Evolutionary conservation across 2,329 filamentous ascomycete genomes (phyloP).

Genomic region (Trichoderma sp.): DNA sequence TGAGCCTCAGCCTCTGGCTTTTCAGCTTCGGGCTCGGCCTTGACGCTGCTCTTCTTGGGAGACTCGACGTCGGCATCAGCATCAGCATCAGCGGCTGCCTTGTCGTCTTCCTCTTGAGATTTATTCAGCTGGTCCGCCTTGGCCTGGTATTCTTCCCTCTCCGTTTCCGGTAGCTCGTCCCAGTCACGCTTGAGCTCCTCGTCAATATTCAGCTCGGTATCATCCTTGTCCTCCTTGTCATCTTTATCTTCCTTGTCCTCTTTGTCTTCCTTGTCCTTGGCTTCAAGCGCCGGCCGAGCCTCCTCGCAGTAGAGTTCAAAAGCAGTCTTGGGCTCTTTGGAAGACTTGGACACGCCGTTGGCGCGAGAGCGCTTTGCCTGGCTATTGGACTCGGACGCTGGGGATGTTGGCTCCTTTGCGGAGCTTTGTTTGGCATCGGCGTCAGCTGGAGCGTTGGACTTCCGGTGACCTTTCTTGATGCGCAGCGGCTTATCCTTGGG

Average conservation of each 20-base stretch:
- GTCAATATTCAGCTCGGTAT: conserved; percentile 42
- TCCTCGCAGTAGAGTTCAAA: conserved; percentile 58
- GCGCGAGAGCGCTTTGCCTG: conserved; percentile 33
- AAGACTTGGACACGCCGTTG: conserved; percentile 45
- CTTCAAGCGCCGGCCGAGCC: conserved; percentile 43
- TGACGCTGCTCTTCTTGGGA: conserved; percentile 23
- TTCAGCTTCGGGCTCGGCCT: conserved; percentile 27
- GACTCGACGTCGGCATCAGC: background rate
- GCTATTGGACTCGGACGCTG: conserved; percentile 50
- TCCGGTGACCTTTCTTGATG: conserved; percentile 69
- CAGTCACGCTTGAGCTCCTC: conserved; percentile 55
- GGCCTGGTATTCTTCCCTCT: conserved; percentile 49
- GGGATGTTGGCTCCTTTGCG: conserved; percentile 46
- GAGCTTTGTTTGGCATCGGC: conserved; percentile 44
- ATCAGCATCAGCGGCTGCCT: conserved; percentile 12
- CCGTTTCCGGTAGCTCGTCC: conserved; percentile 50
- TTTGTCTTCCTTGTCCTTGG: conserved; percentile 38
- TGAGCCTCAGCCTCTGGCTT: conserved; percentile 37
- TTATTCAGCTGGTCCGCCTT: conserved; percentile 32
- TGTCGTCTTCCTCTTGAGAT: conserved; percentile 20
- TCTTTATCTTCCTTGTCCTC: conserved; percentile 37
- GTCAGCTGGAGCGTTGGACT: conserved; percentile 50
- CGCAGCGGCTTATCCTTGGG: conserved; percentile 76
- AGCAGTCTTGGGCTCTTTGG: conserved; percentile 44
- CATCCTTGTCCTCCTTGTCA: conserved; percentile 41